Conservation (phyloP, 495 filamentous ascomycete species). For the Aspergillus sparsus region DNA sequence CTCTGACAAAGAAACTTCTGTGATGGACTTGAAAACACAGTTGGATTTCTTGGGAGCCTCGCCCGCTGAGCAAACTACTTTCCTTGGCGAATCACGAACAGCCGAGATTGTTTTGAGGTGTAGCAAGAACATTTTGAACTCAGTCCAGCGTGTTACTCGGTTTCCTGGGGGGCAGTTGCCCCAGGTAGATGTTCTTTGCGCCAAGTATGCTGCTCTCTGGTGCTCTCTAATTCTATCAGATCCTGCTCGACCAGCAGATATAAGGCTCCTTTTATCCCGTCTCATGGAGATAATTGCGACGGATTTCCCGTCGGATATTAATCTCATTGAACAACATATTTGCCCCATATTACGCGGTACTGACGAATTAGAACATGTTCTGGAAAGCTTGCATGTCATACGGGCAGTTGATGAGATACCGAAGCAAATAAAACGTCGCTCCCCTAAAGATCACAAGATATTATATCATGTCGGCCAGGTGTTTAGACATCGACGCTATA, state of each 20-base stretch:
- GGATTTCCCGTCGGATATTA: constrained; percentile 62
- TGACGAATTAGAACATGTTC: constrained; percentile 46
- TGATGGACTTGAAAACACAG: constrained; percentile 57
- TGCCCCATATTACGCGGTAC: constrained; percentile 54
- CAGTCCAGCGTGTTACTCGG: constrained; percentile 47
- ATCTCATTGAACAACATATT: constrained; percentile 65
- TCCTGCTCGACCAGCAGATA: constrained; percentile 50
- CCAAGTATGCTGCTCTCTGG: constrained; percentile 79
- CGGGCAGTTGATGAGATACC: constrained; percentile 60
- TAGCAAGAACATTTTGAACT: constrained; percentile 76
- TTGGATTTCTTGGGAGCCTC: constrained; percentile 64
- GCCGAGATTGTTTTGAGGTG: constrained; percentile 72
- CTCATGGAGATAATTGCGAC: constrained; percentile 66
- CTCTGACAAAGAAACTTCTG: constrained; percentile 63
- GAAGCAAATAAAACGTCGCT: constrained; percentile 53
- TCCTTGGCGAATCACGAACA: constrained; percentile 60
- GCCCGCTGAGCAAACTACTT: constrained; percentile 49
- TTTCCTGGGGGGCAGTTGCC: constrained; percentile 21
- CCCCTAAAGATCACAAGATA: constrained; percentile 46
- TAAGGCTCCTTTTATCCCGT: constrained; percentile 64
- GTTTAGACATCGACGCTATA: constrained; percentile 79
- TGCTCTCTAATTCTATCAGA: constrained; percentile 63
- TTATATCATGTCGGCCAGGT: constrained; percentile 78
- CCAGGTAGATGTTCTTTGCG: constrained; percentile 59
- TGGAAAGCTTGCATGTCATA: constrained; percentile 58